Conservation (phyloP, 306 rosid species). For the Glycyrrhiza uralensis region DNA sequence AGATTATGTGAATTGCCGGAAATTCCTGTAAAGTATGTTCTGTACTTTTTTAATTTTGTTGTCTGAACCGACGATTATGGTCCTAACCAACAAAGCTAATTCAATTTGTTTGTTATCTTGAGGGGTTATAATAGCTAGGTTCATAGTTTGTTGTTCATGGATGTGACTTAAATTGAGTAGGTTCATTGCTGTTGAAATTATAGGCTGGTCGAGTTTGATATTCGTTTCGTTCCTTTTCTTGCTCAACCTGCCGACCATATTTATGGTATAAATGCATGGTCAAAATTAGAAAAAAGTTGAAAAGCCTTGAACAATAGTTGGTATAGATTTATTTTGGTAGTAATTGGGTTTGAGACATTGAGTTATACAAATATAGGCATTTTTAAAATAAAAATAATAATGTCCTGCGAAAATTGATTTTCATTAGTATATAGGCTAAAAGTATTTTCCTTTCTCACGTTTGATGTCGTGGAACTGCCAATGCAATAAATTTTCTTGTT, state of each 20-base stretch:
- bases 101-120: background rate
- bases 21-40: background rate
- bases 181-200: background rate
- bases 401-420: background rate
- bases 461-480: background rate
- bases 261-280: background rate
- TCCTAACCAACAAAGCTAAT: background rate
- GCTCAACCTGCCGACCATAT: background rate
- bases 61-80: background rate
- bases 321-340: background rate
- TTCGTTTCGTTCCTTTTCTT: background rate
- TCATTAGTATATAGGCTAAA: background rate
- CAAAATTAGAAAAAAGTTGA: background rate
- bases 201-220: background rate
- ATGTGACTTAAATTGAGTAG: constrained; percentile 11
- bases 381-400: too few relatives aligned
- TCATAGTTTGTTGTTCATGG: background rate
- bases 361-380: background rate
- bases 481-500: background rate
- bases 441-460: background rate
- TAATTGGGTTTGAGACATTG: background rate
- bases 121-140: background rate
- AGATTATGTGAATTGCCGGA: background rate
- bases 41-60: background rate
- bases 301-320: background rate